Base-by-base conservation (phyloP, 2,329 filamentous ascomycete species). In the Fusarium sterilihyphosum region DNA sequence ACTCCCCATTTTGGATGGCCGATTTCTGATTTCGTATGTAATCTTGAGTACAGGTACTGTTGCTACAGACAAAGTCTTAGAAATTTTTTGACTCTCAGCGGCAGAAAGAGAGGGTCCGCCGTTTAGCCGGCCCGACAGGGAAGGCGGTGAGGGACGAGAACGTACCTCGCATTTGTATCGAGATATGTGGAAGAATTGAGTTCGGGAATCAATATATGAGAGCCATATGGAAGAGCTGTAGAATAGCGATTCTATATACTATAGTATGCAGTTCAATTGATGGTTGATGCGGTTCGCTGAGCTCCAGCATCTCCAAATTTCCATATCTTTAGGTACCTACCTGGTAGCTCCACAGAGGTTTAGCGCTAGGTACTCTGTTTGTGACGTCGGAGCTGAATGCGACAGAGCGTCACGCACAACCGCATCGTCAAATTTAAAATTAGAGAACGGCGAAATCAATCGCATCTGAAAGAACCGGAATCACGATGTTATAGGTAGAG, bases 1-100 rank as follows among this genome's bases (percentile, higher is more conserved):
- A 54, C 83, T 81, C 38, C 81, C 81, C 85, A 86, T 87, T 26
- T 29, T 43, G 31, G 78, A 40, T 59, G 57, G 41, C 50, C 46
- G 67, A 44, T 52, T 65, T 35, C 52, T 43, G 47, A 54, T 69
- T 61, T 62, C 37, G 38, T 65, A 62, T 64, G 53, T 57, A 53
- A 47, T 68, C 40, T 37, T 29, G 52, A 56, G 24, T 56, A 40
- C 16, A 61, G 22, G 20, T 56, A 46, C 29, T 53, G 12, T 26
- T 53, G 29, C 24, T 60, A 29, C n/a, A 38, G 43, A 50, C 38
- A 73, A 61, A 75, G 78, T 78, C 77, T 77, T 78, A 79, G 77
- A 59, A 61, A 50, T 66, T 69, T 74, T 80, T 81, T 80, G 47
- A 31, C 22, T 77, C 56, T 38, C 43, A 7, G 58, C 68, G 77